A percentile compares a stretch with the other conserved stretches of the same genome.
phyloP scores from a whole-genome alignment of 495 filamentous ascomycete genomes.

The Tuber melanosporum region DNA sequence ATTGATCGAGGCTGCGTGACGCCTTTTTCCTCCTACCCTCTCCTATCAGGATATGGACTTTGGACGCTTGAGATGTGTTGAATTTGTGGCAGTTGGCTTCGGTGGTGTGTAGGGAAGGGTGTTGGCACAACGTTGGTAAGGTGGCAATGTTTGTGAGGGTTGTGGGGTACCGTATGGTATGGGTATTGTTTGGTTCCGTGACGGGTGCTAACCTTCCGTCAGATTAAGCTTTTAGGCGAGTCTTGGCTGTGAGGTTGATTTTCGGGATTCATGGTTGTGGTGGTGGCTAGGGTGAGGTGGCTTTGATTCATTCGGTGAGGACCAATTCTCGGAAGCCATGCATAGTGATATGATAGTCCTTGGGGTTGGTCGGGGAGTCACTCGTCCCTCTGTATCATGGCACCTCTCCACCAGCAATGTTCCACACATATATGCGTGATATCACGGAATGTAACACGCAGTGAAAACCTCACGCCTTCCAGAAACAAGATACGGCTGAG shows the following conservation, averaged over 20 bases:
- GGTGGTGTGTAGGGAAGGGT: not conserved
- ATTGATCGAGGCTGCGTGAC: not conserved
- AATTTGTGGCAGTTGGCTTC: not conserved
- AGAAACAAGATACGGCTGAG: not conserved
- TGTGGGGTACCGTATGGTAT: not conserved
- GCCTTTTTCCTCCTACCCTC: not conserved
- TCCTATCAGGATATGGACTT: not conserved
- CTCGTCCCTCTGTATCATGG: not conserved
- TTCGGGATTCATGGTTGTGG: not conserved
- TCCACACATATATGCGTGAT: not conserved
- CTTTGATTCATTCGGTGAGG: not conserved
- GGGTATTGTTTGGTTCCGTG: not conserved
- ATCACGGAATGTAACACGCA: not conserved
- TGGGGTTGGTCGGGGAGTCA: not conserved
- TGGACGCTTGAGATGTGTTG: not conserved
- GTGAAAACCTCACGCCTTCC: not conserved
- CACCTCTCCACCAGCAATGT: not conserved
- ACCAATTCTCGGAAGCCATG: not conserved
- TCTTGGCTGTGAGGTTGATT: not conserved
- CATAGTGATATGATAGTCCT: not conserved
- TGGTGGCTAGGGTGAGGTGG: not conserved
- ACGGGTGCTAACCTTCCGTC: not conserved
- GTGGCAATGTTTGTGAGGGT: not conserved
- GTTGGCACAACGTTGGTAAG: not conserved
- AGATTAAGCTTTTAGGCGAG: conserved; percentile 35